Conservation (phyloP, 2,329 filamentous ascomycete genomes). For the Aspergillus sp. region DNA sequence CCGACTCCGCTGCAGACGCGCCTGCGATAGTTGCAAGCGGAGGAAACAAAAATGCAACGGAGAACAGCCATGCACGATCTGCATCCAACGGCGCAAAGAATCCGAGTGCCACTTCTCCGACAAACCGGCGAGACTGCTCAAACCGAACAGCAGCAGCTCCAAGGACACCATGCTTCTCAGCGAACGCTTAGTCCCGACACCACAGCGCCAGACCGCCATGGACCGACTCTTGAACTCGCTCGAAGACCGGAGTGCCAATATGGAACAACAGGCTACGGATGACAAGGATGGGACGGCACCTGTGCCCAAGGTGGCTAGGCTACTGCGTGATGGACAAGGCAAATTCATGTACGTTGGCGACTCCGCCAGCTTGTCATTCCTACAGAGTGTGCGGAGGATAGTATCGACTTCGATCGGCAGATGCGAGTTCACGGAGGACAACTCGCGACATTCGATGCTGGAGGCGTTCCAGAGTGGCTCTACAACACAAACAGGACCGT, state of each 20-base stretch:
- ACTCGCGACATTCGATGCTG: constrained; percentile 45
- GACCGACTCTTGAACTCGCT: constrained; percentile 36
- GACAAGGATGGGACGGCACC: constrained; percentile 38
- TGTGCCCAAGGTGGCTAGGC: constrained; percentile 45
- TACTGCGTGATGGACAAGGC: constrained; percentile 55
- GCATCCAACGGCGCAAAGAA: constrained; percentile 46
- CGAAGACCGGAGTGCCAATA: constrained; percentile 33
- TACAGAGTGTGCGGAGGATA: constrained; percentile 55
- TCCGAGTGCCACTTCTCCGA: constrained; percentile 46
- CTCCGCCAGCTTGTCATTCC: constrained; percentile 55
- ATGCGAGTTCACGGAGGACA: constrained; percentile 45
- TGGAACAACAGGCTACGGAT: constrained; percentile 32
- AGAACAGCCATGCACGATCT: constrained; percentile 54
- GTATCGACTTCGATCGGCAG: constrained; percentile 50
- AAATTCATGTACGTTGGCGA: constrained; percentile 59
- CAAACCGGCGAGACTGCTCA: constrained; percentile 38
- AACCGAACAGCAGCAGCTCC: constrained; percentile 21
- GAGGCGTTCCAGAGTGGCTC: constrained; percentile 42
- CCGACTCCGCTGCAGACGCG: constrained; percentile 40
- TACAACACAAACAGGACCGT: constrained; percentile 31
- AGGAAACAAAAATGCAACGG: constrained; percentile 58
- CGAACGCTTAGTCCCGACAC: constrained; percentile 32
- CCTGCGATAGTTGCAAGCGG: constrained; percentile 50
- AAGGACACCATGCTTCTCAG: constrained; percentile 39
- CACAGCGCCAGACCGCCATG: constrained; percentile 38